phyloP scores from a whole-genome alignment of 2,329 filamentous ascomycete species.

The Botrytis elliptica region DNA sequence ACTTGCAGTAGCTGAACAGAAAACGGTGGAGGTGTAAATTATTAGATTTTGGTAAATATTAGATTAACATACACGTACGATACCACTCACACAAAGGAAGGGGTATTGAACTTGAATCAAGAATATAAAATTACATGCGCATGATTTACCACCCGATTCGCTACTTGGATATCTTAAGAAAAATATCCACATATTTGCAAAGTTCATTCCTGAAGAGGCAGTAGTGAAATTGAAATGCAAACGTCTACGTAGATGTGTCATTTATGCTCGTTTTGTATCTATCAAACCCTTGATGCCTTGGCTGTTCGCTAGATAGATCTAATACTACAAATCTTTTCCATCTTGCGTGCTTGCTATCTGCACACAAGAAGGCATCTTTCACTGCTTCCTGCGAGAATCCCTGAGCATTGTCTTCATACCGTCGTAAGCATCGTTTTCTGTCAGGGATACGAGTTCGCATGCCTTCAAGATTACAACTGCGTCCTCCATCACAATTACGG shows the following conservation, averaged over 20 bases:
- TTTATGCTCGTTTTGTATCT: slow-evolving; percentile 18
- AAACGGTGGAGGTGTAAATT: slow-evolving; percentile 26
- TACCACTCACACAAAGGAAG: neutral
- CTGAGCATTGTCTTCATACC: slow-evolving; percentile 12
- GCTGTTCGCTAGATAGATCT: slow-evolving; percentile 21
- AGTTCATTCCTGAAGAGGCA: neutral
- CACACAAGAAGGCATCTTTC: slow-evolving; percentile 6
- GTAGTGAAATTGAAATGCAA: neutral
- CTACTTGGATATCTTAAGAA: neutral
- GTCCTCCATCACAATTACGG: neutral
- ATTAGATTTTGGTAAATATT: slow-evolving; percentile 34
- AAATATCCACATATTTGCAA: neutral
- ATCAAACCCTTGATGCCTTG: slow-evolving; percentile 14
- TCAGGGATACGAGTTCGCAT: neutral
- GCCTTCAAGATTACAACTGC: neutral
- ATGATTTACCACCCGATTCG: neutral
- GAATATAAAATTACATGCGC: neutral
- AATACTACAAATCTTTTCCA: slow-evolving; percentile 30
- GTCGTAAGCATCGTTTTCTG: slow-evolving; percentile 17
- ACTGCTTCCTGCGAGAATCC: slow-evolving; percentile 9
- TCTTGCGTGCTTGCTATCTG: slow-evolving; percentile 6
- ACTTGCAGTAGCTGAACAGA: no score
- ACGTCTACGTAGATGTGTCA: slow-evolving; percentile 13
- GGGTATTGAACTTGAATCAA: neutral
- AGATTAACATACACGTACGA: slow-evolving; percentile 26